Evolutionary conservation across 768 basidiomycete genomes (phyloP).

Genomic region (Boletus vermiculosoides): DNA sequence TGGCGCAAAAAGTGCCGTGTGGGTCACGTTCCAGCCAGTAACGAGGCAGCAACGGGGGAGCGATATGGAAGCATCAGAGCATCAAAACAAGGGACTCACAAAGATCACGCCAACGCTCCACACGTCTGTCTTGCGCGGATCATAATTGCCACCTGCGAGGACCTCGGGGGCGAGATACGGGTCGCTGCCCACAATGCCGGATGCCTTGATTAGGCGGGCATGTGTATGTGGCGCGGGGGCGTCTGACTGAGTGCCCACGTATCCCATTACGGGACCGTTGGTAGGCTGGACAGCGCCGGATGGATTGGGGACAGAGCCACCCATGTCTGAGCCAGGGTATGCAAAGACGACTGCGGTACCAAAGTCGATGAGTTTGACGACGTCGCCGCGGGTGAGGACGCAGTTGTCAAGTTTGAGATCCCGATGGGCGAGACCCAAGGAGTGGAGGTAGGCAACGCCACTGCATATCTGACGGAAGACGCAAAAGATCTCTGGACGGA

Average conservation of each 20-base stretch:
- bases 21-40: constrained; percentile 2
- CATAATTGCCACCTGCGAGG: constrained; percentile 74
- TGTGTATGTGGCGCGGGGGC: constrained; percentile 41
- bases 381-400: constrained; percentile 93
- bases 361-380: constrained; percentile 99
- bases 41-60: neutral
- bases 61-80: neutral
- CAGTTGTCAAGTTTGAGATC: constrained; percentile 99
- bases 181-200: constrained; percentile 94
- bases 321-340: constrained; percentile 83
- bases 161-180: constrained; percentile 99
- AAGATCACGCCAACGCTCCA: constrained; percentile 99
- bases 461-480: constrained; percentile 98
- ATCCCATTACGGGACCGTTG: constrained; percentile 16
- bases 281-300: constrained; percentile 7
- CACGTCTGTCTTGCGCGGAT: constrained; percentile 96
- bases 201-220: constrained; percentile 53
- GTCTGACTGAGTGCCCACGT: constrained; percentile 20
- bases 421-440: constrained; percentile 95
- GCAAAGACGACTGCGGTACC: constrained; percentile 99
- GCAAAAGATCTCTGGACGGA: constrained; percentile 96
- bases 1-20: neutral
- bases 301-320: constrained; percentile 30
- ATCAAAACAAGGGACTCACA: constrained; percentile 42
- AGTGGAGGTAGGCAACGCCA: constrained; percentile 97